Percentiles rank a stretch among this genome's conserved stretches.
Evolutionary conservation across 768 basidiomycete species (phyloP).

Genomic region (Pulveroboletus ravenelii): DNA sequence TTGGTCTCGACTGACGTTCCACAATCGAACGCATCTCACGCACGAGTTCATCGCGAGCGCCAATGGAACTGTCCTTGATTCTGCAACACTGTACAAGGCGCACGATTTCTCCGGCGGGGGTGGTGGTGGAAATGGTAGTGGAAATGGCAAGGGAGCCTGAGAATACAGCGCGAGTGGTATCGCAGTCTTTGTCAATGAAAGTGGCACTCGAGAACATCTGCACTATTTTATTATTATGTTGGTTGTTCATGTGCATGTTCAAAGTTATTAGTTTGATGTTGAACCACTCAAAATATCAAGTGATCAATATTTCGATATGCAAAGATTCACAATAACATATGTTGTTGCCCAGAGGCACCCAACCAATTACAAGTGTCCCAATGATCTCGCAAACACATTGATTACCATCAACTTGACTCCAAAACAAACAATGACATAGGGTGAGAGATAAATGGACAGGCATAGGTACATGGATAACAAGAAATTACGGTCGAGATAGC

Average conservation of each 20-base stretch:
- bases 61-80: conserved; percentile 24
- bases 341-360: conserved; percentile 3
- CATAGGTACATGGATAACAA: conserved; percentile 32
- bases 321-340: not conserved
- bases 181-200: too few relatives aligned
- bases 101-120: conserved; percentile 10
- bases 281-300: too few relatives aligned
- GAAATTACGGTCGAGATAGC: not conserved
- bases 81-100: conserved; percentile 23
- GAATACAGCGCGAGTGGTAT: not conserved
- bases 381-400: not conserved
- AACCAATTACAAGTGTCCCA: conserved; percentile 1
- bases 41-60: conserved; percentile 29
- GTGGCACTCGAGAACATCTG: not conserved
- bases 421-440: conserved; percentile 19
- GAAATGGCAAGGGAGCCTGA: not conserved
- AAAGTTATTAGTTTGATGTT: too few relatives aligned
- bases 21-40: conserved; percentile 27
- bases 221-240: too few relatives aligned
- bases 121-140: not conserved
- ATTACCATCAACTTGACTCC: not conserved
- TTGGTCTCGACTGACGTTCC: conserved; percentile 28
- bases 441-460: conserved; percentile 10
- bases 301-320: too few relatives aligned
- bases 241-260: too few relatives aligned